Base-by-base conservation (phyloP, 805 yeast genomes). In the Saccharomycopsis schoenii region DNA sequence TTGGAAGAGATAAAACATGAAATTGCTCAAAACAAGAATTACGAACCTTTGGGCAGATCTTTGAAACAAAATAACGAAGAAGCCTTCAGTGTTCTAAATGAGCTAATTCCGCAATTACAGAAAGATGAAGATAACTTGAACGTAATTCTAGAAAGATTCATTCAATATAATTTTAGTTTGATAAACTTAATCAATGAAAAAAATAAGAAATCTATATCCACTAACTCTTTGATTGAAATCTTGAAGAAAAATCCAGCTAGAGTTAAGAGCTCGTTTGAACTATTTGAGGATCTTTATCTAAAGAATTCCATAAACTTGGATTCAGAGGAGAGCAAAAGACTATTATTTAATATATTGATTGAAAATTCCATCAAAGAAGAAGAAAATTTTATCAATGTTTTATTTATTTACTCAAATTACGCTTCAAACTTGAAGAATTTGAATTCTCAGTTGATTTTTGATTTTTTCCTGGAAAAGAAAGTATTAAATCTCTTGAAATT, bases 161-260 rank as follows among this genome's bases (percentile, higher is more conserved):
- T 24, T 24, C 9, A 47, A 24, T 47, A 47, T 47, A 47, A 47
- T 24, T 47, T 47, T n/a, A 47, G 52, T 14, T 47, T 47, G 34
- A 11, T 24, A 21, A 47, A 24, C 21, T 47, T 47, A 14, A 21
- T 47, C 34, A 47, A 47, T 15, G 34, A 47, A 21, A 17, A 8
- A 10, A 47, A 47, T 21, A 47, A 47, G 24, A 12, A 19, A 24
- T 47, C 52, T 37, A 17, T 55, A 19, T 17, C 43, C 8, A 21
- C 41, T 2, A 17, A 47, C 8, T 62, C 75, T 0, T 58, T 69
- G 10, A 55, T 62, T 19, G 69, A 72, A 52, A 55, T 71, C 1
- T 66, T 74, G n/a, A 67, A 66, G 61, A 64, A 70, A 42, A 74
- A 74, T 63, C 76, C 77, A 0, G 76, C 76, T 10, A 67, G 77